These are phyloP conservation scores for Suillus bovinus DNA, from an alignment of 768 basidiomycete species.

Conservation along the genomic window DNA sequence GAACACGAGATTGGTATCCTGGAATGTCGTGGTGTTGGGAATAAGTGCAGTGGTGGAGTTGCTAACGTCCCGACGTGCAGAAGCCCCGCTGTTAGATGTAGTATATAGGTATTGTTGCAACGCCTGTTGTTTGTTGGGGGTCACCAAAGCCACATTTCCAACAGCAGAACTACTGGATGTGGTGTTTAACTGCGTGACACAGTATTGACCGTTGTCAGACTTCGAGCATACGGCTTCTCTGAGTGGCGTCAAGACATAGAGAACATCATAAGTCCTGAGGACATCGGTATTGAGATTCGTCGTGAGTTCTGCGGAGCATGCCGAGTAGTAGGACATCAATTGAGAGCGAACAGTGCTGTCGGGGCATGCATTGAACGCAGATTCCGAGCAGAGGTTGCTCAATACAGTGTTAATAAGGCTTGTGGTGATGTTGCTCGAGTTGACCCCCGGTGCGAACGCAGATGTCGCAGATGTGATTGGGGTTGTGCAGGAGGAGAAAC, in stretches of 20 bases:
- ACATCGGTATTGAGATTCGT: conserved; percentile 49
- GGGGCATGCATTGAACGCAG: conserved; percentile 51
- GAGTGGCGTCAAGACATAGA: conserved; percentile 74
- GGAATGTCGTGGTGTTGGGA: conserved; percentile 59
- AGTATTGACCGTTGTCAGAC: conserved; percentile 70
- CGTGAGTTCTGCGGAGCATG: conserved; percentile 74
- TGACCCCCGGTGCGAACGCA: conserved; percentile 48
- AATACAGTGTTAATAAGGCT: conserved; percentile 53
- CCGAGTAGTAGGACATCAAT: conserved; percentile 67
- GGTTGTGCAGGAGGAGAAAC: conserved; percentile 59
- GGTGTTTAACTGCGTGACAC: conserved; percentile 51
- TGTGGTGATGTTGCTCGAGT: conserved; percentile 39
- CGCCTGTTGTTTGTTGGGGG: conserved; percentile 15
- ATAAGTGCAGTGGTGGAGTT: conserved; percentile 30
- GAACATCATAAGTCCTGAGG: conserved; percentile 69
- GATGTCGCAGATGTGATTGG: conserved; percentile 61
- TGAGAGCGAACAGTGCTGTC: conserved; percentile 56
- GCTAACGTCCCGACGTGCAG: conserved; percentile 29
- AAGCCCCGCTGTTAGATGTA: conserved; percentile 18
- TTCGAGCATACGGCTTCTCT: conserved; percentile 71
- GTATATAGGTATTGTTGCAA: conserved; percentile 29
- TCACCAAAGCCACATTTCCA: conserved; percentile 19
- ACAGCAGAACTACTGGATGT: conserved; percentile 24
- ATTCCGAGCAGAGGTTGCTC: conserved; percentile 51
- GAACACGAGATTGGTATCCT: conserved; percentile 71